These are phyloP conservation scores for Schizosaccharomyces lindneri DNA, from an alignment of 805 yeast genomes.

Conservation along the genomic window DNA sequence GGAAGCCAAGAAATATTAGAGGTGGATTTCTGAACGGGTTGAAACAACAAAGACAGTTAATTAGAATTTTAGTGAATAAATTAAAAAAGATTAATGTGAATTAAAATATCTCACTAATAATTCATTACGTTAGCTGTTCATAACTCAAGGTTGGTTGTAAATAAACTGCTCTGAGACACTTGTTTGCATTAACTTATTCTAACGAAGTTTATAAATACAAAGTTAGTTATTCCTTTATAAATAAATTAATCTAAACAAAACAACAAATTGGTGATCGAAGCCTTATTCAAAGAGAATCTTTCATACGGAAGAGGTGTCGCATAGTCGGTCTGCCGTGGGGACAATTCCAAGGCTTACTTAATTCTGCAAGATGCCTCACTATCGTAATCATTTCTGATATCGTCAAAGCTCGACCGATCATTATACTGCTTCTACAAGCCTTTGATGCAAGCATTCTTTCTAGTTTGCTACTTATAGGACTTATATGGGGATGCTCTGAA, in stretches of 20 bases:
- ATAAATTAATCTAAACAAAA: not conserved
- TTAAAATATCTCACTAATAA: too few species aligned
- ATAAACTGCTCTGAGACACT: too few species aligned
- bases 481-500: slow-evolving; percentile 26
- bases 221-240: too few species aligned
- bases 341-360: slow-evolving; percentile 80
- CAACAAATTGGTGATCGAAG: not conserved
- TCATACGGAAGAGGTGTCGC: slow-evolving; percentile 18
- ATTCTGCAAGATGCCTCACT: slow-evolving; percentile 36
- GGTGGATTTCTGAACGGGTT: too few species aligned
- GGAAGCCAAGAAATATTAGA: too few species aligned
- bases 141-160: too few species aligned
- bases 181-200: not conserved
- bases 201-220: too few species aligned
- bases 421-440: slow-evolving; percentile 79
- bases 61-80: too few species aligned
- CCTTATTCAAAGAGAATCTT: not conserved
- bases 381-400: slow-evolving; percentile 37
- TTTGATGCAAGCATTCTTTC: slow-evolving; percentile 76
- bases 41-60: too few species aligned
- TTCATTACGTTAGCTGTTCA: too few species aligned
- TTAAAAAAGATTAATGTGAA: too few species aligned
- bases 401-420: slow-evolving; percentile 63
- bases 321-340: slow-evolving; percentile 97
- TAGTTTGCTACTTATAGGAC: slow-evolving; percentile 39